These are phyloP conservation scores for Didymellaceae sp. DNA, from an alignment of 2,329 filamentous ascomycete species.

Conservation along the genomic window DNA sequence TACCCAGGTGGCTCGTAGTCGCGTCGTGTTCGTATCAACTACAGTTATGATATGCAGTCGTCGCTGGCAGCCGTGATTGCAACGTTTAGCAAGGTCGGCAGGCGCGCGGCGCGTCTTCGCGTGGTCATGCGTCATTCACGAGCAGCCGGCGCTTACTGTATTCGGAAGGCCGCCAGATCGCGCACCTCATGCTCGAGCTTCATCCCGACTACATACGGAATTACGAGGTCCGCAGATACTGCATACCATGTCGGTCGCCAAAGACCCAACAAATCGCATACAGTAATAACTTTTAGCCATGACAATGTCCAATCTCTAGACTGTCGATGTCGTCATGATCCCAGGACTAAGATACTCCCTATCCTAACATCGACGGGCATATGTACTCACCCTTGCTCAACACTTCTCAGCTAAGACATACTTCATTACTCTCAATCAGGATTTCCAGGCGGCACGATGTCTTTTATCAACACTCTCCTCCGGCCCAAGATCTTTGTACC, in stretches of 20 bases:
- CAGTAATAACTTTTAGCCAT: too few species aligned
- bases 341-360: background rate
- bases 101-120: constrained; percentile 38
- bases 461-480: constrained; percentile 8
- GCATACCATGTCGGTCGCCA: too few species aligned
- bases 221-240: too few species aligned
- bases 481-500: constrained; percentile 16
- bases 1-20: background rate
- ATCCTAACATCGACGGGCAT: too few species aligned
- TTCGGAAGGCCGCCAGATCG: background rate
- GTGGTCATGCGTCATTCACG: constrained; percentile 44
- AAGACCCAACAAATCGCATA: too few species aligned
- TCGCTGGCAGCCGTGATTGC: background rate
- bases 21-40: background rate
- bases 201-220: background rate
- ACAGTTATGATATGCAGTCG: background rate
- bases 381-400: too few species aligned
- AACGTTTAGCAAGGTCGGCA: constrained; percentile 1
- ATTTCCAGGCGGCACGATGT: too few species aligned
- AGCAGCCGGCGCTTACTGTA: constrained; percentile 6
- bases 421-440: background rate
- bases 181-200: background rate
- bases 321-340: constrained; percentile 16
- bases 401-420: background rate
- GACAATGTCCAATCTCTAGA: background rate